Conservation (phyloP, 1,139 yeast genomes). For the Pichia kudriavzevii region DNA sequence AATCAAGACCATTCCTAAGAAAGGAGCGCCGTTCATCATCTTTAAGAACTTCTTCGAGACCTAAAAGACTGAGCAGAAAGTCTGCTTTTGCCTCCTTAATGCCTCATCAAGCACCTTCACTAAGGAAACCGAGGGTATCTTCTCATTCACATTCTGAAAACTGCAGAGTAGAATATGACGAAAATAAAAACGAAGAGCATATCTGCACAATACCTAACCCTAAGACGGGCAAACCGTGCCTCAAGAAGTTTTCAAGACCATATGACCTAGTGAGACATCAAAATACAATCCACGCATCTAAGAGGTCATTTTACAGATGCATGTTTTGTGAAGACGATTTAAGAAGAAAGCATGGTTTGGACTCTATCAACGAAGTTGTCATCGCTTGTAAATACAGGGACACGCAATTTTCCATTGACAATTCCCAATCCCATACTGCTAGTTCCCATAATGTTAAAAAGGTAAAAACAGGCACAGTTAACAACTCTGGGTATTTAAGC, state of each 20-base stretch:
- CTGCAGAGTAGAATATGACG: constrained; percentile 3
- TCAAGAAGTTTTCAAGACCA: constrained; percentile 83
- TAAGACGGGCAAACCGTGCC: constrained; percentile 54
- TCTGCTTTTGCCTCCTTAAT: constrained; percentile 1
- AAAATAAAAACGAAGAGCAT: constrained; percentile 31
- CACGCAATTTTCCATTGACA: constrained; percentile 25
- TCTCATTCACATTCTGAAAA: constrained; percentile 11
- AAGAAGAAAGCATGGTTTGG: constrained; percentile 25
- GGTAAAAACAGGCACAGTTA: constrained; percentile 34
- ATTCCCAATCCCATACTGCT: constrained; percentile 24
- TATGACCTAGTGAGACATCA: constrained; percentile 93
- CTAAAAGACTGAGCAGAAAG: constrained; percentile 11
- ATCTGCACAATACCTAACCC: constrained; percentile 59
- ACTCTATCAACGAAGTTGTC: constrained; percentile 24
- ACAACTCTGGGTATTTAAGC: constrained; percentile 55
- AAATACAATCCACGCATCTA: constrained; percentile 89
- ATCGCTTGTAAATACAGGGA: constrained; percentile 21
- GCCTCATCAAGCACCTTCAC: background rate
- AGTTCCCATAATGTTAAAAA: constrained; percentile 33
- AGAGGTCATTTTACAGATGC: constrained; percentile 80
- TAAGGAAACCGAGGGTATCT: constrained; percentile 12
- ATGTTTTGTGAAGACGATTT: constrained; percentile 68
- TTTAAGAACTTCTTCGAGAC: constrained; percentile 10
- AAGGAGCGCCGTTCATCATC: constrained; percentile 12
- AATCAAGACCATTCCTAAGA: constrained; percentile 15